Conservation (phyloP, 495 filamentous ascomycete genomes). For the Thozetella sp. region DNA sequence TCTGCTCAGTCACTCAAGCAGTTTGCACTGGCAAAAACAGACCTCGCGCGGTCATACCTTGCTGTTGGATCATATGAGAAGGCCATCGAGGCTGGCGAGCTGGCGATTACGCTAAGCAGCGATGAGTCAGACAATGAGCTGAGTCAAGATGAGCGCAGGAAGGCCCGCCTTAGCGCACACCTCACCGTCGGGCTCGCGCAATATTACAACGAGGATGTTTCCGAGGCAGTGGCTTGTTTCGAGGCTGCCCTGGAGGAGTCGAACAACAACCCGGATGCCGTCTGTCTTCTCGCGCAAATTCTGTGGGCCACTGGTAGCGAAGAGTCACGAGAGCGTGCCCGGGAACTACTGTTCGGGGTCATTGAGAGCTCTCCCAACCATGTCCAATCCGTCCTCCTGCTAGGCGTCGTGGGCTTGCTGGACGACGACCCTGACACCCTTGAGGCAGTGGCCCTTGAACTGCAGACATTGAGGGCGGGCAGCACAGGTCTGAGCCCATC, state of each 20-base stretch:
- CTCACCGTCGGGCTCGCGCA: constrained; percentile 82
- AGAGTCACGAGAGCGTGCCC: constrained; percentile 71
- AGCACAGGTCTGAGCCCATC: constrained; percentile 42
- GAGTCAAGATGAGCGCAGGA: constrained; percentile 52
- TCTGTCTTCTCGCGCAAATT: constrained; percentile 86
- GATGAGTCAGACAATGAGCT: constrained; percentile 59
- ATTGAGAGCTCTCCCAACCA: constrained; percentile 75
- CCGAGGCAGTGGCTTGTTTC: constrained; percentile 76
- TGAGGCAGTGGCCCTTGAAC: constrained; percentile 78
- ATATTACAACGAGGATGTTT: constrained; percentile 66
- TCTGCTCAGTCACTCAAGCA: constrained; percentile 67
- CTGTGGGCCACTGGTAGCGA: constrained; percentile 88
- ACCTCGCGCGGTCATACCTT: constrained; percentile 79
- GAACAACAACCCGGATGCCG: constrained; percentile 75
- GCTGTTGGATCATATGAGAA: constrained; percentile 62
- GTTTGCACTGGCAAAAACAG: constrained; percentile 84
- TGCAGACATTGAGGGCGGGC: constrained; percentile 68
- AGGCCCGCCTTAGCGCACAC: constrained; percentile 79
- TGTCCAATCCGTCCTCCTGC: constrained; percentile 72
- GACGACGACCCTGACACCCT: constrained; percentile 77
- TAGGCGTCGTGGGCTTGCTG: constrained; percentile 81
- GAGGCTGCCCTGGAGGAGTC: constrained; percentile 80
- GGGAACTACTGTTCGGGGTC: constrained; percentile 76
- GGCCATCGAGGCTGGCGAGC: constrained; percentile 73
- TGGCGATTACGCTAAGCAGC: constrained; percentile 69